phyloP scores from a whole-genome alignment of 2,329 filamentous ascomycete species.

The Zasmidium cellare region DNA sequence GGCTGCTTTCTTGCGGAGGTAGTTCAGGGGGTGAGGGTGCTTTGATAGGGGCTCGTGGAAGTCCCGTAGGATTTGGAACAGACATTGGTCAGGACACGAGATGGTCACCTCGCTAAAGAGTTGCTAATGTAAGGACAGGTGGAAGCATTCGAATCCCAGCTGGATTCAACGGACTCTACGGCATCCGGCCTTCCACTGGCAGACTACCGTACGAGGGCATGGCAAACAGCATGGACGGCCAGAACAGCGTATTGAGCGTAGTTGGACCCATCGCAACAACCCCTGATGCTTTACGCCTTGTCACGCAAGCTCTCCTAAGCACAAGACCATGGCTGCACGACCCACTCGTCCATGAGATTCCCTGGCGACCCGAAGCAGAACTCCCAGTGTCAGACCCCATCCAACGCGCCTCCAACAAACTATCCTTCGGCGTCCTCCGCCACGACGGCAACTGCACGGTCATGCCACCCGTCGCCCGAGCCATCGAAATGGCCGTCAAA shows the following conservation, averaged over 20 bases:
- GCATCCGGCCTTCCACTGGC: slow-evolving; percentile 55
- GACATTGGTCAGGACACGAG: slow-evolving; percentile 36
- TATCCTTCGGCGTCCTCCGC: slow-evolving; percentile 58
- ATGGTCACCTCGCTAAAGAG: no score
- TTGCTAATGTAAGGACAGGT: slow-evolving; percentile 35
- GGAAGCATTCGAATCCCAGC: slow-evolving; percentile 60
- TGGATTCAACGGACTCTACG: slow-evolving; percentile 61
- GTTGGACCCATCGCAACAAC: slow-evolving; percentile 64
- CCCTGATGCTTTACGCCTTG: slow-evolving; percentile 54
- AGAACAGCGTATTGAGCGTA: slow-evolving; percentile 63
- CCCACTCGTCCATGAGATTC: slow-evolving; percentile 64
- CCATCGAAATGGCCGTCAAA: slow-evolving; percentile 52
- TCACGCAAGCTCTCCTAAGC: slow-evolving; percentile 58
- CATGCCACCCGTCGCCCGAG: slow-evolving; percentile 60
- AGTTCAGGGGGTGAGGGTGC: slow-evolving; percentile 62
- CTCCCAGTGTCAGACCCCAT: slow-evolving; percentile 37
- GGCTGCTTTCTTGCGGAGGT: slow-evolving; percentile 55
- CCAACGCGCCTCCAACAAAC: slow-evolving; percentile 26
- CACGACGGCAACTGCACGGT: slow-evolving; percentile 53
- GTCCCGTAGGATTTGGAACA: slow-evolving; percentile 58
- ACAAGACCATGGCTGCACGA: slow-evolving; percentile 66
- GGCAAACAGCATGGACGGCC: slow-evolving; percentile 65
- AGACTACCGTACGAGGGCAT: slow-evolving; percentile 53
- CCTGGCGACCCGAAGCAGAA: slow-evolving; percentile 58
- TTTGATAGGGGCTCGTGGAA: slow-evolving; percentile 55